phyloP scores from a whole-genome alignment of 805 yeast genomes.

The Sugiyamaella americana region DNA sequence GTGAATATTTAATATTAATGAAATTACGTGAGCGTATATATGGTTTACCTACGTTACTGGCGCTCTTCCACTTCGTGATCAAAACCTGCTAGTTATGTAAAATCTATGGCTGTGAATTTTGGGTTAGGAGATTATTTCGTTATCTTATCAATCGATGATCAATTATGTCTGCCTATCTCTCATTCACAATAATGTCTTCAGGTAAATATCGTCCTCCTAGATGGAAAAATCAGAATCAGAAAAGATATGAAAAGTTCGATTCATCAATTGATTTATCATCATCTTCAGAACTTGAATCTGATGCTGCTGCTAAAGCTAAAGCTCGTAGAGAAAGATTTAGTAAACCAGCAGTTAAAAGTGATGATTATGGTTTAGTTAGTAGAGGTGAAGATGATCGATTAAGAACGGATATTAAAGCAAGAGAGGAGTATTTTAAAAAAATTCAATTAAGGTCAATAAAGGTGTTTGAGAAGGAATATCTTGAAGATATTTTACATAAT shows the following conservation, averaged over 20 bases:
- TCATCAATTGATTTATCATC: not conserved
- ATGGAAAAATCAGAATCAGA: not conserved
- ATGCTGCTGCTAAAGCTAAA: not conserved
- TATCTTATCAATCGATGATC: no score
- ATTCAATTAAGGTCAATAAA: slow-evolving; percentile 5
- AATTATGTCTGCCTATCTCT: no score
- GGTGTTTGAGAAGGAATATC: not conserved
- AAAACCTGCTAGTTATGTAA: no score
- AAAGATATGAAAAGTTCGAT: no score
- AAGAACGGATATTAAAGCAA: slow-evolving; percentile 9
- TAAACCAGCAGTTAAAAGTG: not conserved
- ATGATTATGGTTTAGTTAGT: slow-evolving; percentile 38
- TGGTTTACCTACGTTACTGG: no score
- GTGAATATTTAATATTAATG: no score
- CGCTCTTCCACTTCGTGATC: no score
- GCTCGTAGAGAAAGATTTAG: not conserved
- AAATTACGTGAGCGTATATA: no score
- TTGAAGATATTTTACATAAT: not conserved
- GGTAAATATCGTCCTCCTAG: not conserved
- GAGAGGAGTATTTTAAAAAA: slow-evolving; percentile 4
- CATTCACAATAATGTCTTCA: not conserved
- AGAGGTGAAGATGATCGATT: slow-evolving; percentile 38
- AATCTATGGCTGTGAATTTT: no score
- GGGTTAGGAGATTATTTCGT: no score
- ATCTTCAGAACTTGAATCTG: not conserved